A percentile compares a stretch with the other conserved stretches of the same genome.
Evolutionary conservation across 768 basidiomycete genomes (phyloP).

Genomic region (Xerocomus brunneocitrinus): DNA sequence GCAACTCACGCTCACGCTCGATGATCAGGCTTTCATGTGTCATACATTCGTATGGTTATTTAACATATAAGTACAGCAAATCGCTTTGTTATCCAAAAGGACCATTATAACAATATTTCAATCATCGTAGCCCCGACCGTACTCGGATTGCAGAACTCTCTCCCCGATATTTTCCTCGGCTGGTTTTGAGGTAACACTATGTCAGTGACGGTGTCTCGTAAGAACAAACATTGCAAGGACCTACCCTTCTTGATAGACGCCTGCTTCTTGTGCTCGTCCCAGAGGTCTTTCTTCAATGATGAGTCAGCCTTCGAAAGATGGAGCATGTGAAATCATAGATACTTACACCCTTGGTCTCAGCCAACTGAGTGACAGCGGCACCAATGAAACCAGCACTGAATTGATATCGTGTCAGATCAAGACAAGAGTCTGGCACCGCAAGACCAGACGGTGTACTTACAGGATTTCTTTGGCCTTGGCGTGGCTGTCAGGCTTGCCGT

Average conservation of each 20-base stretch:
- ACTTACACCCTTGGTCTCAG: constrained; percentile 16
- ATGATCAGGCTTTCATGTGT: not conserved
- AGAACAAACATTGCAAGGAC: not conserved
- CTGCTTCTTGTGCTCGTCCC: not conserved
- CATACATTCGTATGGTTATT: not conserved
- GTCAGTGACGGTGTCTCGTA: not conserved
- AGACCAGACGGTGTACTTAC: constrained; percentile 4
- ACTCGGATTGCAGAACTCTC: not conserved
- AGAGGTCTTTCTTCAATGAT: not conserved
- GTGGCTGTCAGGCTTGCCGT: constrained; percentile 19
- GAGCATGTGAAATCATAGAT: not conserved
- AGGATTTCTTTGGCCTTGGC: constrained; percentile 20
- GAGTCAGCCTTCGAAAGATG: not conserved
- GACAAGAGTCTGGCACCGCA: not conserved
- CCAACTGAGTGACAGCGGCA: constrained; percentile 2
- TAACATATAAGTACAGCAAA: not conserved
- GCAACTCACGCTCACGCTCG: not conserved
- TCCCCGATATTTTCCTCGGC: not conserved
- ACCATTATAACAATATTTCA: not conserved
- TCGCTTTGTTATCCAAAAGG: not conserved
- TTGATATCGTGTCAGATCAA: not conserved
- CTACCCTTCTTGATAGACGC: not conserved
- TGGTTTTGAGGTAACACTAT: not conserved
- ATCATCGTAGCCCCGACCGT: not conserved
- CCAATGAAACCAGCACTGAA: constrained; percentile 5